Percentiles rank a stretch among this genome's conserved stretches.
Conservation (phyloP, 164 flowering plant genomes). For the Vitis cinerea region DNA sequence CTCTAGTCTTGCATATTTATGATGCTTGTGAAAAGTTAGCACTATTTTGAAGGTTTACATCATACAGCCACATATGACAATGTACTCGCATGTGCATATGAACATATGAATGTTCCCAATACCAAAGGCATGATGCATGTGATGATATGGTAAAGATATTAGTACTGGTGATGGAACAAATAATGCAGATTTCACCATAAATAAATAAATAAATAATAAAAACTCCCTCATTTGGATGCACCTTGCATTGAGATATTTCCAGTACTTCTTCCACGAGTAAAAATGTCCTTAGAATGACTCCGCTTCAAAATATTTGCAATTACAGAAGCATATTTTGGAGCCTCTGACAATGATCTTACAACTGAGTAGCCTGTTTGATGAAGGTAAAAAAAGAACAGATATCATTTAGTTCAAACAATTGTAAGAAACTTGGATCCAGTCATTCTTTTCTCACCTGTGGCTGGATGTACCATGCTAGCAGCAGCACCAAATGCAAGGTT, state of each 20-base stretch:
- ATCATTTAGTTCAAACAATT: neutral
- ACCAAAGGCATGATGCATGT: too few species aligned
- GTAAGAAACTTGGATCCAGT: neutral
- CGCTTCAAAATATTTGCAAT: slow-evolving; percentile 74
- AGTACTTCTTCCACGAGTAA: slow-evolving; percentile 19
- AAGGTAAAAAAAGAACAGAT: neutral
- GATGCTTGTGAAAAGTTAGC: too few species aligned
- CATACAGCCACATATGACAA: too few species aligned
- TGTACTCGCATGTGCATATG: too few species aligned
- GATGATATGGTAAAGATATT: too few species aligned
- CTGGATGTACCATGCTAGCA: slow-evolving; percentile 99
- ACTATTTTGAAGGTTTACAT: too few species aligned
- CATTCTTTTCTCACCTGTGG: slow-evolving; percentile 59
- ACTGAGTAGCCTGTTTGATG: slow-evolving; percentile 79
- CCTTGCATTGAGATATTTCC: slow-evolving; percentile 78
- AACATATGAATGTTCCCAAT: too few species aligned
- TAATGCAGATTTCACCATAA: neutral
- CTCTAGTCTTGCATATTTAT: too few species aligned
- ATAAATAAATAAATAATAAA: neutral
- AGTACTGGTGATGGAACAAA: too few species aligned
- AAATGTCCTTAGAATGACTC: slow-evolving; percentile 22
- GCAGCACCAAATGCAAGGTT: slow-evolving; percentile 99
- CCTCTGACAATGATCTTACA: slow-evolving; percentile 93
- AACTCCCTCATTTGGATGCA: slow-evolving; percentile 12
- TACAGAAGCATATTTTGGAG: slow-evolving; percentile 86